phyloP scores from a whole-genome alignment of 768 basidiomycete species.

The Psilocybe cubensis region DNA sequence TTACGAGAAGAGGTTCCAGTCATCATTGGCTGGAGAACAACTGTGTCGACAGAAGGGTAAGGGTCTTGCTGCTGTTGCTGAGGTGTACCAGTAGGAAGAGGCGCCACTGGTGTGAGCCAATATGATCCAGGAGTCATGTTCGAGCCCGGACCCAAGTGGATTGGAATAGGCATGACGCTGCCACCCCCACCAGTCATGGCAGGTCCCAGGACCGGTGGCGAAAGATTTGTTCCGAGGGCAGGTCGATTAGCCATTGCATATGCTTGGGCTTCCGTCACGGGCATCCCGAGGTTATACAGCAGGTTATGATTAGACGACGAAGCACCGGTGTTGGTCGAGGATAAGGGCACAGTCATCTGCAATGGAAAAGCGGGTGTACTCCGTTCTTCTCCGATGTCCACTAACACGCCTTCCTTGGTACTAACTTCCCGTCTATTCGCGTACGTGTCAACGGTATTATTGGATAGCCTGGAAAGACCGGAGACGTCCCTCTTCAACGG shows the following conservation, averaged over 20 bases:
- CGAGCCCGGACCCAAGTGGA: constrained; percentile 18
- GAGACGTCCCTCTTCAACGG: constrained; percentile 53
- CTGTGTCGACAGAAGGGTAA: constrained; percentile 17
- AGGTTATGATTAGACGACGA: neutral
- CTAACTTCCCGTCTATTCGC: constrained; percentile 13
- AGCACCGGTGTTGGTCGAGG: constrained; percentile 1
- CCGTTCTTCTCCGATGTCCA: constrained; percentile 26
- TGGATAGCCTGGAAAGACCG: constrained; percentile 22
- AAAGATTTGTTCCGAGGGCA: constrained; percentile 11
- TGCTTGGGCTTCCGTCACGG: constrained; percentile 60
- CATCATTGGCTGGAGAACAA: constrained; percentile 27
- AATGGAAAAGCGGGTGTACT: constrained; percentile 12
- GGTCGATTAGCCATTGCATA: constrained; percentile 56
- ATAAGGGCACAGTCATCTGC: constrained; percentile 23
- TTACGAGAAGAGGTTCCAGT: constrained; percentile 30
- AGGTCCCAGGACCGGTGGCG: constrained; percentile 11
- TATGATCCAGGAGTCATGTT: constrained; percentile 37
- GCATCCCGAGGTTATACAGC: constrained; percentile 1
- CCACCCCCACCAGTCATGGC: constrained; percentile 18
- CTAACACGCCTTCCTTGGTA: constrained; percentile 25
- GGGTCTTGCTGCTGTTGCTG: constrained; percentile 8
- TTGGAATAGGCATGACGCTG: constrained; percentile 21
- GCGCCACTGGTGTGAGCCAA: constrained; percentile 31
- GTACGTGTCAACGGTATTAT: constrained; percentile 16
- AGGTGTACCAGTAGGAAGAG: constrained; percentile 11